Conservation (phyloP, 352 stramenopile species). For the Globisporangium barbulae region DNA sequence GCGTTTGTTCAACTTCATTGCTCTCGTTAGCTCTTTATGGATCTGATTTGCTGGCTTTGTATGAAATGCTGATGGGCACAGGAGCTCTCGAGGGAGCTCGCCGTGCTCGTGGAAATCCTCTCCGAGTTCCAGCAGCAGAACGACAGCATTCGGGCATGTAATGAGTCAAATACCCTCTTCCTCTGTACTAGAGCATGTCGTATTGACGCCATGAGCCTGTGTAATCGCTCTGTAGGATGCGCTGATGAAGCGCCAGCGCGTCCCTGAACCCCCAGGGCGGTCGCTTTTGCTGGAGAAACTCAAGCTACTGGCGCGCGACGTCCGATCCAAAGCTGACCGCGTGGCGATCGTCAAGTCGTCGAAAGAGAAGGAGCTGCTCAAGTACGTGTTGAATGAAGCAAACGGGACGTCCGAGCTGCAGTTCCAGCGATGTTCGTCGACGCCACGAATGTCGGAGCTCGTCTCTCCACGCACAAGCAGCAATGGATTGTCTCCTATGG, state of each 20-base stretch:
- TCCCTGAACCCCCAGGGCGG: slow-evolving; percentile 63
- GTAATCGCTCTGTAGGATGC: slow-evolving; percentile 37
- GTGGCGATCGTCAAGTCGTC: slow-evolving; percentile 20
- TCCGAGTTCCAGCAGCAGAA: slow-evolving; percentile 80
- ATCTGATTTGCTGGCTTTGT: neutral
- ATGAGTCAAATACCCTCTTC: neutral
- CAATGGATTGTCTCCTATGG: neutral
- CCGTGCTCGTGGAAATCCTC: slow-evolving; percentile 66
- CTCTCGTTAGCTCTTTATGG: neutral
- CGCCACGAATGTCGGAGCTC: slow-evolving; percentile 44
- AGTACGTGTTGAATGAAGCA: slow-evolving; percentile 46
- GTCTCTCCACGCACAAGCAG: slow-evolving; percentile 16
- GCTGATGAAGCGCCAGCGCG: slow-evolving; percentile 36
- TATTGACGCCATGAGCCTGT: neutral
- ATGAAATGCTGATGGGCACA: slow-evolving; percentile 11
- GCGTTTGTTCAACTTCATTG: neutral
- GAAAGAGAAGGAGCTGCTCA: slow-evolving; percentile 54
- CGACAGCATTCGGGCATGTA: slow-evolving; percentile 60
- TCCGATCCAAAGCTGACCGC: slow-evolving; percentile 17
- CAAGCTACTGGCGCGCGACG: slow-evolving; percentile 54
- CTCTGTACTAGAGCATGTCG: neutral
- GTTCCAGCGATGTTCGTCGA: slow-evolving; percentile 22
- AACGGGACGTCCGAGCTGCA: slow-evolving; percentile 20
- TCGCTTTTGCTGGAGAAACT: slow-evolving; percentile 70
- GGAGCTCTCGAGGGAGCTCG: slow-evolving; percentile 56